Conservation (phyloP, 1,284 basidiomycete genomes). For the Cerioporus squamosus region DNA sequence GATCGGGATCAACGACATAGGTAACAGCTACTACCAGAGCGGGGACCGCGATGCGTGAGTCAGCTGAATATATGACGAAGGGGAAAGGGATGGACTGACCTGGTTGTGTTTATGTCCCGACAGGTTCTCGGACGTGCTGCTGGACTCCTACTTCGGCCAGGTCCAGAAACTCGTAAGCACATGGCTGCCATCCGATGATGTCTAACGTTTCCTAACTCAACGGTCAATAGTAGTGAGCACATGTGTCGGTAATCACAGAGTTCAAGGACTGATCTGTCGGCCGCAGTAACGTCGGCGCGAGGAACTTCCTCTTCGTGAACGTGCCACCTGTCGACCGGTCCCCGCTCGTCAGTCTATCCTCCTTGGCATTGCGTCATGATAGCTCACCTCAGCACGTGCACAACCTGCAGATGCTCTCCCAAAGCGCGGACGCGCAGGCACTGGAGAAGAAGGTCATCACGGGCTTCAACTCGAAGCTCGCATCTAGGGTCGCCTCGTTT, state of each 20-base stretch:
- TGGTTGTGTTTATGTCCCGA: background rate
- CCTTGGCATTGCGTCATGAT: background rate
- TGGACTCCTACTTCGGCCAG: conserved; percentile 57
- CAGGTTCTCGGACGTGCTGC: conserved; percentile 53
- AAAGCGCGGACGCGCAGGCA: conserved; percentile 45
- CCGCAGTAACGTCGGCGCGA: conserved; percentile 47
- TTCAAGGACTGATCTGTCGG: background rate
- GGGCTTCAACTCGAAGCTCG: conserved; percentile 55
- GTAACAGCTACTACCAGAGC: conserved; percentile 50
- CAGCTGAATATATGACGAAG: background rate
- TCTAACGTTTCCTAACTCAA: background rate
- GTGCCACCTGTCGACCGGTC: conserved; percentile 60
- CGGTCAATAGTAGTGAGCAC: conserved; percentile 28
- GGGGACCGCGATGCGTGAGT: conserved; percentile 55
- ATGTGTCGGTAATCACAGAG: background rate
- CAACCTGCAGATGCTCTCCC: conserved; percentile 49
- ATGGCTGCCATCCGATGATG: background rate
- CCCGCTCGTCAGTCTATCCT: conserved; percentile 44
- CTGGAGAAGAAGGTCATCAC: conserved; percentile 51
- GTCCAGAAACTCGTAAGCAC: conserved; percentile 54
- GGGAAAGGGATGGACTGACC: background rate
- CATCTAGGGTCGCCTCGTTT: conserved; percentile 43
- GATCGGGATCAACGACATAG: conserved; percentile 69
- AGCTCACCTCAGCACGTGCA: background rate
- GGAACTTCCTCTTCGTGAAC: conserved; percentile 64